Base-by-base conservation (phyloP, 1,284 basidiomycete genomes). In the Ganoderma meredithae region DNA sequence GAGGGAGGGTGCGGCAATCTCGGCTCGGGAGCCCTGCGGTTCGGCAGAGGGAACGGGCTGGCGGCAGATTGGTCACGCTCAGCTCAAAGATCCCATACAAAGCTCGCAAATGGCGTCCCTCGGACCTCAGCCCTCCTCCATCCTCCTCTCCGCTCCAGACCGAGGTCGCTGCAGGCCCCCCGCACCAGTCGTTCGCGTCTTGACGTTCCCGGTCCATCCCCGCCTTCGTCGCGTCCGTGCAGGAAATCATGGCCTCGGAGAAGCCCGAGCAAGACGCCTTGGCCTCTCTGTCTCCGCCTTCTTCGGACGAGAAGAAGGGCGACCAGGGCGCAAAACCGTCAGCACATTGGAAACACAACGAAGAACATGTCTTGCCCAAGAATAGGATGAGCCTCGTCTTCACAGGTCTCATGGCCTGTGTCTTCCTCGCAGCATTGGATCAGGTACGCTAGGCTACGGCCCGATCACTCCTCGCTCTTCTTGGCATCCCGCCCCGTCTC, bases 371-470 rank as follows among this genome's bases (percentile, higher is more conserved):
- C 44, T 73, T 84, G 0, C 82, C 82, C 2, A 75, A 81, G 60
- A 83, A 83, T 67, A 79, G 80, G 40, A 75, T 86, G 19, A 71
- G 75, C 49, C 74, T 84, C 63, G 83, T 85, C 3, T 83, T 83
- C 66, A 68, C 74, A 40, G 83, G 82, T 3, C 72, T 84, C 62
- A 83, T 83, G 78, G 73, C 79, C 22, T 80, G 81, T 64, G 78
- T 80, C 4, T 86, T 86, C 72, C 74, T 86, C 31, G 83, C 81
- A 9, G 81, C 81, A 1, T 71, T 82, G 59, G 81, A 83, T 64
- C 81, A 82, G 76, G 81, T 82, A 60, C 68, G 76, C 27, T 72
- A 25, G n/a, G 27, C 31, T 19, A 31, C 60, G 17, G 19, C 15
- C 15, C 52, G 52, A 55, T 55, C 52, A 22, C 47, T 22, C 3